A percentile compares a stretch with the other conserved stretches of the same genome.
These are phyloP conservation scores for Xylaria cubensis DNA, from an alignment of 495 filamentous ascomycete species.

Conservation along the genomic window DNA sequence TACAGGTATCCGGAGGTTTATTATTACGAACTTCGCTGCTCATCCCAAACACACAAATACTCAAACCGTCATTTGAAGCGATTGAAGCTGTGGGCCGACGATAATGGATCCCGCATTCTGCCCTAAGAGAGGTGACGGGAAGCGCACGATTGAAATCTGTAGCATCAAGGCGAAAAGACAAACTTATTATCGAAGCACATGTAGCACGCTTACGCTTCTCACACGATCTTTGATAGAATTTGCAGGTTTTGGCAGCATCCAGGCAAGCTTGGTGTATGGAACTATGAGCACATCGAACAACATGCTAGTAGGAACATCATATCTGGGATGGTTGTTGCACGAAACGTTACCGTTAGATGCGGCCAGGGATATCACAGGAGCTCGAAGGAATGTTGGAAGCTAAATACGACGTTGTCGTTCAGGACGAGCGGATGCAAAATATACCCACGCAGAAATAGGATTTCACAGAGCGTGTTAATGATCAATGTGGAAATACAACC, in stretches of 20 bases:
- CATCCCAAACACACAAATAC: not conserved
- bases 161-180: conserved; percentile 7
- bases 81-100: not conserved
- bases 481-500: conserved; percentile 2
- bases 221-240: not conserved
- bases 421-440: not conserved
- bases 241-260: not conserved
- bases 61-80: not conserved
- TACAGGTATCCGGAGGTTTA: not conserved
- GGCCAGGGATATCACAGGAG: not conserved
- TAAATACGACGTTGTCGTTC: not conserved
- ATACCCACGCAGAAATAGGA: conserved; percentile 9
- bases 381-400: conserved; percentile 7
- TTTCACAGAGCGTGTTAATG: conserved; percentile 18
- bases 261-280: not conserved
- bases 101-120: not conserved
- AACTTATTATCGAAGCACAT: not conserved
- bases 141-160: not conserved
- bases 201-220: not conserved
- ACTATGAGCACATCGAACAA: not conserved
- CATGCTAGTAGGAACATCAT: not conserved
- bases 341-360: not conserved
- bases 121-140: not conserved
- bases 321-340: not conserved
- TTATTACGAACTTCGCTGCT: not conserved